Conservation (phyloP, 306 rosid species). For the Acacia confusa region DNA sequence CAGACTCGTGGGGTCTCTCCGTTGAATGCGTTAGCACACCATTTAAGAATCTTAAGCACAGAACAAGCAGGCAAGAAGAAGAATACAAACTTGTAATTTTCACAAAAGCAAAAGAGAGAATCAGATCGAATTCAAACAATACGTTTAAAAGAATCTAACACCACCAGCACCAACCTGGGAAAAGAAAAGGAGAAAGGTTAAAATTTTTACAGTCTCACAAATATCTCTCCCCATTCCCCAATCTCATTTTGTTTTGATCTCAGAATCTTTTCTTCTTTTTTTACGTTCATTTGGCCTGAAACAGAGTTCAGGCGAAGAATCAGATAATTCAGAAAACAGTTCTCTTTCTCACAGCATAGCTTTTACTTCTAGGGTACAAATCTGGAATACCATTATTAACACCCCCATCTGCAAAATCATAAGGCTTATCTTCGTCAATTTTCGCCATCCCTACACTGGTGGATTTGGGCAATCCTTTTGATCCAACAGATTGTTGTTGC, state of each 20-base stretch:
- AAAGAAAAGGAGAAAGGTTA: background rate
- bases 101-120: background rate
- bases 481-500: conserved; percentile 4
- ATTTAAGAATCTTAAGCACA: background rate
- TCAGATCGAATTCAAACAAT: background rate
- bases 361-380: conserved; percentile 65
- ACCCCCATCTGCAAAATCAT: conserved; percentile 40
- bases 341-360: conserved; percentile 55
- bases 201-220: background rate
- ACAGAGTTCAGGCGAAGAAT: conserved; percentile 9
- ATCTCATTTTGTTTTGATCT: background rate
- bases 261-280: background rate
- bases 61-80: background rate
- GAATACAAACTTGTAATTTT: background rate
- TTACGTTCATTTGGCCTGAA: background rate
- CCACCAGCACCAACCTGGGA: background rate
- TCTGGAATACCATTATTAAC: conserved; percentile 11
- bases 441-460: conserved; percentile 71
- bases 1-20: background rate
- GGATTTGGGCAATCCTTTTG: conserved; percentile 54
- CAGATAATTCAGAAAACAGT: conserved; percentile 2
- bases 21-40: background rate
- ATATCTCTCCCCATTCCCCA: background rate
- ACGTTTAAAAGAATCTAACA: background rate
- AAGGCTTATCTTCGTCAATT: conserved; percentile 64